phyloP scores from a whole-genome alignment of 2,329 filamentous ascomycete species.

The Pseudogymnoascus sp. region DNA sequence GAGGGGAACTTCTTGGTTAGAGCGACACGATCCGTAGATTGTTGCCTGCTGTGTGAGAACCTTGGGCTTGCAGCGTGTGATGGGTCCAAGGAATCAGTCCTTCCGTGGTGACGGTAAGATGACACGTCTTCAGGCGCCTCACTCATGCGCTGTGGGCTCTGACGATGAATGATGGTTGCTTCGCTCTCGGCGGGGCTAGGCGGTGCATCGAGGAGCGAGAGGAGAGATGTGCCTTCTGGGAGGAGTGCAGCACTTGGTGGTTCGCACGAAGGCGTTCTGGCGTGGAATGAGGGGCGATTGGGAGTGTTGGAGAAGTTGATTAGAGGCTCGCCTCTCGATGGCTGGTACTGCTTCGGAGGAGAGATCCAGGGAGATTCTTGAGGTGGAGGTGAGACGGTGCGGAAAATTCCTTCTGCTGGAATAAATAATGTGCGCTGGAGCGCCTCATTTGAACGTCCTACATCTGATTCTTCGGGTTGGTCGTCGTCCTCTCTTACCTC shows the following conservation, averaged over 20 bases:
- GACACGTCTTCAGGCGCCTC: background rate
- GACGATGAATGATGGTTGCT: background rate
- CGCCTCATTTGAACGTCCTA: background rate
- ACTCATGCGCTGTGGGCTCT: background rate
- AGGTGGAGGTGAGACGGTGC: constrained; percentile 41
- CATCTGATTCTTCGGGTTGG: background rate
- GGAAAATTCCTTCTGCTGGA: constrained; percentile 56
- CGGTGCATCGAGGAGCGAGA: constrained; percentile 55
- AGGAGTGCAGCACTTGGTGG: constrained; percentile 52
- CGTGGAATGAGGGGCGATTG: constrained; percentile 31
- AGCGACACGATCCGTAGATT: background rate
- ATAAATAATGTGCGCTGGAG: constrained; percentile 38
- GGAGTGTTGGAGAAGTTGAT: constrained; percentile 3
- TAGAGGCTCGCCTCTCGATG: constrained; percentile 1
- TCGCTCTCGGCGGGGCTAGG: constrained; percentile 14
- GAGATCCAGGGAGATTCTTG: constrained; percentile 24
- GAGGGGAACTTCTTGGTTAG: background rate
- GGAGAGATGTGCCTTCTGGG: constrained; percentile 47
- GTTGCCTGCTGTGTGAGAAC: background rate
- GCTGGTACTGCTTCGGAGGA: constrained; percentile 16
- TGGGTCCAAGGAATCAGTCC: background rate
- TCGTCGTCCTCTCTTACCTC: background rate
- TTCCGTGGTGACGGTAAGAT: background rate
- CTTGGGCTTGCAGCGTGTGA: background rate
- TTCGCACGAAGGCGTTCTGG: constrained; percentile 55